phyloP scores from a whole-genome alignment of 805 yeast species.

The Kockiozyma suomiensis region DNA sequence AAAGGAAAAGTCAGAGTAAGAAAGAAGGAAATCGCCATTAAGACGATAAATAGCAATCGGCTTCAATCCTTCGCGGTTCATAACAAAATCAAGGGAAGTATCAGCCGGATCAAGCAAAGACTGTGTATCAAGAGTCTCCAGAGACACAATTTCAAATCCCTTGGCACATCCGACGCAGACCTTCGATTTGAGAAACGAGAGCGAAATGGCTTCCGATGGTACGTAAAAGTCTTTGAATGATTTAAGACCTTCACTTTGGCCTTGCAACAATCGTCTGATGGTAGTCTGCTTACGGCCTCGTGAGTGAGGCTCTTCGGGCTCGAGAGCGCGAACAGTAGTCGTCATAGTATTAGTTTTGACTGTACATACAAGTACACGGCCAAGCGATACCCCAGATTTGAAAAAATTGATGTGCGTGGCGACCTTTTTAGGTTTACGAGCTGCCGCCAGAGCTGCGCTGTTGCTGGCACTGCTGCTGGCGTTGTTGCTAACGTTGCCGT shows the following conservation, averaged over 20 bases:
- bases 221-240: constrained; percentile 78
- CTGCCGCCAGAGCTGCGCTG: constrained; percentile 49
- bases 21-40: constrained; percentile 82
- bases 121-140: constrained; percentile 82
- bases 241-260: constrained; percentile 62
- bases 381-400: constrained; percentile 90
- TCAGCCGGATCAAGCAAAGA: constrained; percentile 96
- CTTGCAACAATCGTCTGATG: constrained; percentile 44
- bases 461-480: constrained; percentile 36
- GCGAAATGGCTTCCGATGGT: constrained; percentile 86
- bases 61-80: constrained; percentile 74
- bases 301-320: constrained; percentile 72
- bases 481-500: constrained; percentile 1
- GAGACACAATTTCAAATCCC: constrained; percentile 92
- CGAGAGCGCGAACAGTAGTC: constrained; percentile 75
- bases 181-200: constrained; percentile 84
- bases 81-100: constrained; percentile 93
- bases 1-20: constrained; percentile 91
- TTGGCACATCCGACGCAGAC: constrained; percentile 94
- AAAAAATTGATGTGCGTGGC: constrained; percentile 88
- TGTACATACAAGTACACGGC: constrained; percentile 84
- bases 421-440: constrained; percentile 69
- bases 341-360: constrained; percentile 81
- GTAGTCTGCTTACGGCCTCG: constrained; percentile 46
- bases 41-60: constrained; percentile 92